phyloP scores from a whole-genome alignment of 2,329 filamentous ascomycete species.

The Sclerotinia spermophila region DNA sequence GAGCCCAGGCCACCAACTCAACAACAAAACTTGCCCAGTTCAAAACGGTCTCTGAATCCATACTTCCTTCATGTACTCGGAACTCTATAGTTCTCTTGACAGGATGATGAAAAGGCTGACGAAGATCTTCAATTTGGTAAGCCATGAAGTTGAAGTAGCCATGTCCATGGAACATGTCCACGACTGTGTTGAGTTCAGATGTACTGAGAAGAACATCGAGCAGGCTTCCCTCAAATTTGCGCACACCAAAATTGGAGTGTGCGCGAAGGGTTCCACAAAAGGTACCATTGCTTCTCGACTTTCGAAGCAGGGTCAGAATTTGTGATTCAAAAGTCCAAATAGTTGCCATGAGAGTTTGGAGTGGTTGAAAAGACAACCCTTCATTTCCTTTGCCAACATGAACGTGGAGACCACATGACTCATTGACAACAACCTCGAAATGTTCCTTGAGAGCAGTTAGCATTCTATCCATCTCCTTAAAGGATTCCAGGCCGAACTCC shows the following conservation, averaged over 20 bases:
- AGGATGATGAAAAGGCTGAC: neutral
- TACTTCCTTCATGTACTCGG: constrained; percentile 24
- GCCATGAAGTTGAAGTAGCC: rapidly evolving
- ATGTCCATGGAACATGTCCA: neutral
- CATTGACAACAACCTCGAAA: constrained; percentile 20
- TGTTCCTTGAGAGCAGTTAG: neutral
- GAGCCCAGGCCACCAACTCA: constrained; percentile 5
- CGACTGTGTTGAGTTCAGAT: neutral
- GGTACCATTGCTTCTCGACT: neutral
- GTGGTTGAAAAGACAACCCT: constrained; percentile 25
- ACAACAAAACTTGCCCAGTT: constrained; percentile 10
- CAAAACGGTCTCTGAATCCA: constrained; percentile 21
- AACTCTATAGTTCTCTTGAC: constrained; percentile 26
- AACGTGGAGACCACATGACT: constrained; percentile 32
- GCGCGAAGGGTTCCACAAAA: neutral
- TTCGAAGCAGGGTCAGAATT: constrained; percentile 31
- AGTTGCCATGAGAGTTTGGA: constrained; percentile 34
- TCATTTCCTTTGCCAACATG: constrained; percentile 34
- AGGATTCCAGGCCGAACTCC: neutral
- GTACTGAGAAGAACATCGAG: neutral
- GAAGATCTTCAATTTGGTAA: neutral
- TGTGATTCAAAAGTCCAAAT: constrained; percentile 32
- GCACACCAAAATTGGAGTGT: neutral
- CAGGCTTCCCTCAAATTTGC: neutral
- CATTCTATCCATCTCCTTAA: neutral